These are phyloP conservation scores for Dactylis glomerata DNA, from an alignment of 176 grass and related monocot species.

Conservation along the genomic window DNA sequence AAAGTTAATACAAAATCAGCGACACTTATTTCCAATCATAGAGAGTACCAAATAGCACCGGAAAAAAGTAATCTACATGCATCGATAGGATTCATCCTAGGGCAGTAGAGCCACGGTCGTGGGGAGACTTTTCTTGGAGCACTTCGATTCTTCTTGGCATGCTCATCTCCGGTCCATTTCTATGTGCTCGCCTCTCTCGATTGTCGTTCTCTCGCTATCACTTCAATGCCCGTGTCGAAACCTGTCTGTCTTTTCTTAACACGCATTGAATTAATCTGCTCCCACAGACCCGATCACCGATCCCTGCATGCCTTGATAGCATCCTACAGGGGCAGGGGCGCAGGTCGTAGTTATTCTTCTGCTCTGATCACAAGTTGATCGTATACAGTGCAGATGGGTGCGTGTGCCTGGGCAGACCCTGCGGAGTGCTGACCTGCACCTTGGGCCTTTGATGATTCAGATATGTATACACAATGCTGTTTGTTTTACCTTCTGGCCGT, in stretches of 20 bases:
- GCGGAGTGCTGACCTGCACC: not conserved
- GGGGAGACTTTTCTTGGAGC: not conserved
- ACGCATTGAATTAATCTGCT: slow-evolving; percentile 1
- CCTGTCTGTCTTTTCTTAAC: slow-evolving; percentile 8
- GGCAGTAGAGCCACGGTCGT: not conserved
- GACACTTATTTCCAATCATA: too few species aligned
- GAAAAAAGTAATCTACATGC: too few species aligned
- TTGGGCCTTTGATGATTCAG: not conserved
- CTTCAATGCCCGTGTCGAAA: slow-evolving; percentile 28
- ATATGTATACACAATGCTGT: too few species aligned
- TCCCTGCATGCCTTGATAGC: slow-evolving; percentile 8
- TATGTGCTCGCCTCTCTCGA: not conserved
- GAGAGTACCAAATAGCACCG: too few species aligned
- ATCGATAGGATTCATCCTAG: too few species aligned
- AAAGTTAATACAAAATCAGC: too few species aligned
- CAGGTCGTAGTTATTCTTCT: not conserved
- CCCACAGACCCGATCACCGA: not conserved
- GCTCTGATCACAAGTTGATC: not conserved
- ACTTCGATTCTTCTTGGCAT: not conserved
- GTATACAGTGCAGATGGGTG: not conserved
- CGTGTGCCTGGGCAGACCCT: not conserved
- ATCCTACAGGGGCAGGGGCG: not conserved
- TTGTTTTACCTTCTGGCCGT: too few species aligned
- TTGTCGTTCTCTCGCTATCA: slow-evolving; percentile 3
- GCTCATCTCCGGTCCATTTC: not conserved